These are phyloP conservation scores for Solanum chiquidenum DNA, from an alignment of 257 asterid species.

Conservation along the genomic window DNA sequence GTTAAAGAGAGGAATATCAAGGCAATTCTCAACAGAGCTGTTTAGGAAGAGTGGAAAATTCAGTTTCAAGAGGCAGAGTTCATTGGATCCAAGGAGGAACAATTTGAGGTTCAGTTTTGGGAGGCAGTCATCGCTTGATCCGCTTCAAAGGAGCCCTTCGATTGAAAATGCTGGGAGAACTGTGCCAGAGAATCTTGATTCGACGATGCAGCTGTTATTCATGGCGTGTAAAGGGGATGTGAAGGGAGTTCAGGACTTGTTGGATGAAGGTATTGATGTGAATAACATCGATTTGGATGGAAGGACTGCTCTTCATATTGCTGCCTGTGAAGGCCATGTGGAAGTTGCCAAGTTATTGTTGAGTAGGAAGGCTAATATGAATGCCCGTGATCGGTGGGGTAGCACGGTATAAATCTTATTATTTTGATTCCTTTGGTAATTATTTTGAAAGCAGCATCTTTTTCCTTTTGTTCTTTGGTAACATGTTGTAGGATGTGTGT, in stretches of 20 bases:
- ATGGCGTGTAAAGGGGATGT: slow-evolving; percentile 78
- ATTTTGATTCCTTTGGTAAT: background rate
- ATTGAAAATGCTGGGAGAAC: slow-evolving; percentile 25
- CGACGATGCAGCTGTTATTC: slow-evolving; percentile 85
- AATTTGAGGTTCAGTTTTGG: slow-evolving; percentile 82
- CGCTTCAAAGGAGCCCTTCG: slow-evolving; percentile 49
- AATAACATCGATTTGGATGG: slow-evolving; percentile 96
- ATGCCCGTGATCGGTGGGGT: slow-evolving; percentile 98
- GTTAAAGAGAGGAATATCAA: slow-evolving; percentile 77
- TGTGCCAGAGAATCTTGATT: slow-evolving; percentile 82
- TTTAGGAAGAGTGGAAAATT: slow-evolving; percentile 57
- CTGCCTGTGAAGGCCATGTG: slow-evolving; percentile 84
- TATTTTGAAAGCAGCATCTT: background rate
- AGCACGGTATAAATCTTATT: slow-evolving; percentile 59
- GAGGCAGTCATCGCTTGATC: slow-evolving; percentile 90
- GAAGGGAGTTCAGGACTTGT: slow-evolving; percentile 61
- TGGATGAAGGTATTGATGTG: slow-evolving; percentile 63
- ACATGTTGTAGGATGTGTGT: background rate
- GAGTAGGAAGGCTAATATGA: slow-evolving; percentile 68
- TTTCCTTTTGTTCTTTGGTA: background rate
- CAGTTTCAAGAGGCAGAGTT: slow-evolving; percentile 68
- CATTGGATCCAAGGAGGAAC: slow-evolving; percentile 70
- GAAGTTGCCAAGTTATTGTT: slow-evolving; percentile 66
- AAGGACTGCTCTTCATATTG: slow-evolving; percentile 88
- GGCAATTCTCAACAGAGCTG: slow-evolving; percentile 88